phyloP scores from a whole-genome alignment of 106 monocot genomes.

The Cymbidium sinense region DNA sequence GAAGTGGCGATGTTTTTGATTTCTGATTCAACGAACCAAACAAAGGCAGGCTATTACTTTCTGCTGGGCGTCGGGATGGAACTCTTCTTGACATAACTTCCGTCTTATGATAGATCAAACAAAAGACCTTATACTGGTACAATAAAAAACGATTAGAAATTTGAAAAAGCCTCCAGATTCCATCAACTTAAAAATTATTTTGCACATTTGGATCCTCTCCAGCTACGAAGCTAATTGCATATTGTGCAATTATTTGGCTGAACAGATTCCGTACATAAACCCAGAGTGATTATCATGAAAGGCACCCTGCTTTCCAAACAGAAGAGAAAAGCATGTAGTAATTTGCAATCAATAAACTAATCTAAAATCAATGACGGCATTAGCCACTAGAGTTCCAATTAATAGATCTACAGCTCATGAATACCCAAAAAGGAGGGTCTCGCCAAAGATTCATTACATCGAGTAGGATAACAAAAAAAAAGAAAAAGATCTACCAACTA shows the following conservation, averaged over 20 bases:
- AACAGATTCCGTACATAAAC: background rate
- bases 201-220: background rate
- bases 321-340: background rate
- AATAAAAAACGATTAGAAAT: background rate
- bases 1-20: constrained; percentile 26
- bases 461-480: too few species aligned
- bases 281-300: background rate
- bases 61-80: constrained; percentile 19
- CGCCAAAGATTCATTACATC: too few species aligned
- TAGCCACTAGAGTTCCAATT: background rate
- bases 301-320: background rate
- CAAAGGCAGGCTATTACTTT: constrained; percentile 17
- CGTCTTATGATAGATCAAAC: background rate
- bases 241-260: background rate
- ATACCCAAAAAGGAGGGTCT: background rate
- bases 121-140: background rate
- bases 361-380: background rate
- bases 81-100: constrained; percentile 23
- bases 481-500: too few species aligned
- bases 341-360: background rate
- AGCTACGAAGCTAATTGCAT: background rate
- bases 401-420: background rate
- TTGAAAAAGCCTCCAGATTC: background rate
- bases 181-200: background rate
- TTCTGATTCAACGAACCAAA: constrained; percentile 22